Conservation (phyloP, 148 eudicot genomes). For the Chenopodium album region DNA sequence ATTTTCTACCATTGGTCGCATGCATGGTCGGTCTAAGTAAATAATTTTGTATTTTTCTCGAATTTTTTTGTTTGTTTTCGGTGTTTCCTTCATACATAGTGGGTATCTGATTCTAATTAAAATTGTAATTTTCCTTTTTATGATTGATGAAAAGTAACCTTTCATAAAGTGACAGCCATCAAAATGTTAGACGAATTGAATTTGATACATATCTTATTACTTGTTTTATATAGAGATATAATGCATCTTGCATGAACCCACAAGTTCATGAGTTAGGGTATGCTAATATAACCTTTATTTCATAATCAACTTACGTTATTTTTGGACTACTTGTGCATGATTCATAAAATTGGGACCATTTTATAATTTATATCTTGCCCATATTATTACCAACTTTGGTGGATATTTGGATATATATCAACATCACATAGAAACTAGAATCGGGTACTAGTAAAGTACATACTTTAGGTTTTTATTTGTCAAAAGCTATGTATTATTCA, state of each 20-base stretch:
- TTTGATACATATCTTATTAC: neutral
- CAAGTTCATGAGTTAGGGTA: too few relatives aligned
- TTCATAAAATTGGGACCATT: neutral
- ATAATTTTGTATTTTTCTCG: neutral
- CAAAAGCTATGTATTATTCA: neutral
- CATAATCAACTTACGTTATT: neutral
- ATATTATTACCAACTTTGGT: neutral
- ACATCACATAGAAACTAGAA: neutral
- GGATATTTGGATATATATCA: neutral
- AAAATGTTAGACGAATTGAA: neutral
- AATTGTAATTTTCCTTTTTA: neutral
- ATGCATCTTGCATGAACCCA: too few relatives aligned
- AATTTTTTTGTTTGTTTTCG: conserved; percentile 4
- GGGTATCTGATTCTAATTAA: neutral
- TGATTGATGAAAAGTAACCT: neutral
- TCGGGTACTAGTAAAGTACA: neutral
- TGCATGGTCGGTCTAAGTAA: neutral
- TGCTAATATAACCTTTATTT: too few relatives aligned
- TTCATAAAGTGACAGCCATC: neutral
- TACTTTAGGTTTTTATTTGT: neutral
- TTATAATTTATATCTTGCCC: neutral
- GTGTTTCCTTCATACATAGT: neutral
- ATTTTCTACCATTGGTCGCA: neutral
- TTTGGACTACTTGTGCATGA: neutral
- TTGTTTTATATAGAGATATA: too few relatives aligned